These are phyloP conservation scores for Flaveria bidentis DNA, from an alignment of 129 eudicot genomes.

Conservation along the genomic window DNA sequence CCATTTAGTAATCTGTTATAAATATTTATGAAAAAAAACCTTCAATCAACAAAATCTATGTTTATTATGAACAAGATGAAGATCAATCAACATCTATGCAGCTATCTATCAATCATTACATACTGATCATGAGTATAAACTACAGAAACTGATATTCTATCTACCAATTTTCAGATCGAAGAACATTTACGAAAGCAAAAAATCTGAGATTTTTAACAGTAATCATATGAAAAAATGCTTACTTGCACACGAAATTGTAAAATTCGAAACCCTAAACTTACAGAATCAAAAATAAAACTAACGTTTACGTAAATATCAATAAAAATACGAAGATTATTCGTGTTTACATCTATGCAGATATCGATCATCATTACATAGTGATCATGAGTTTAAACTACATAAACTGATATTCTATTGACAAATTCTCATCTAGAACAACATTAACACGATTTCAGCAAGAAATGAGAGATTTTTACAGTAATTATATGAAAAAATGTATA, in stretches of 20 bases:
- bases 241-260: neutral
- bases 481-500: neutral
- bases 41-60: neutral
- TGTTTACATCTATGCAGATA: neutral
- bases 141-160: neutral
- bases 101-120: neutral
- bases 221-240: neutral
- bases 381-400: neutral
- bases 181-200: neutral
- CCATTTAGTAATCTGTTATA: slow-evolving; percentile 34
- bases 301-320: neutral
- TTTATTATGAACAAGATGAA: too few relatives aligned
- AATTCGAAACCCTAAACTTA: neutral
- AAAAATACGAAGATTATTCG: neutral
- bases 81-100: too few relatives aligned
- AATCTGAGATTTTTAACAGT: neutral
- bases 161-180: neutral
- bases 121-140: neutral
- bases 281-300: neutral
- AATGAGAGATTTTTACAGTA: neutral
- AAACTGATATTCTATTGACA: neutral
- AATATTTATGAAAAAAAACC: neutral
- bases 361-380: neutral
- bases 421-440: neutral
- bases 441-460: neutral